A percentile compares a stretch with the other conserved stretches of the same genome.
phyloP scores from a whole-genome alignment of 1,139 yeast genomes.

The Spathaspora sp. region DNA sequence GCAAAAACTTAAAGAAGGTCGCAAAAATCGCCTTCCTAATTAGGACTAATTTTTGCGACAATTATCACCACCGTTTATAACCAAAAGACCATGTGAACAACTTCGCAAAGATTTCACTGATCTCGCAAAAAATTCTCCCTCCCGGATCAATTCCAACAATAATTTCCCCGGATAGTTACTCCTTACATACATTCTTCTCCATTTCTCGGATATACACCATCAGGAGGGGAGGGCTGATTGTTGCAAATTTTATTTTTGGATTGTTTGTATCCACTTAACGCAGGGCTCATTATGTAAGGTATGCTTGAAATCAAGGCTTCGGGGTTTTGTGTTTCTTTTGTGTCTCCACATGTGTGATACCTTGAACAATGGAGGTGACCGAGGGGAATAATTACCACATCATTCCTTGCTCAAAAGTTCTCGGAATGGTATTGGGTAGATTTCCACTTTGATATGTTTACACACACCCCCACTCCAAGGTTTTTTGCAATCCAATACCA shows the following conservation, averaged over 20 bases:
- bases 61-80: background rate
- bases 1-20: conserved; percentile 2
- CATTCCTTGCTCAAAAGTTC: background rate
- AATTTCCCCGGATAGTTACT: background rate
- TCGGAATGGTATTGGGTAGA: background rate
- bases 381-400: background rate
- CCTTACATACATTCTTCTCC: background rate
- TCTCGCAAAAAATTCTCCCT: background rate
- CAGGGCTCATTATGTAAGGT: conserved; percentile 1
- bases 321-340: background rate
- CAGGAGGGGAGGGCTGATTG: background rate
- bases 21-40: background rate
- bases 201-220: background rate
- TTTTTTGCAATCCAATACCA: background rate
- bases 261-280: background rate
- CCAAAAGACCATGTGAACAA: background rate
- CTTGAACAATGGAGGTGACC: background rate
- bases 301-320: background rate
- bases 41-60: background rate
- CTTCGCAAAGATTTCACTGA: background rate
- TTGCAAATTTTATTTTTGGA: background rate
- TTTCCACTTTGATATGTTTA: background rate
- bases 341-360: background rate
- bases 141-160: conserved; percentile 1
- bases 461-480: background rate